Percentiles rank a stretch among this genome's conserved stretches.
Evolutionary conservation across 345 rosid species (phyloP).

Genomic region (Linum lewisii): DNA sequence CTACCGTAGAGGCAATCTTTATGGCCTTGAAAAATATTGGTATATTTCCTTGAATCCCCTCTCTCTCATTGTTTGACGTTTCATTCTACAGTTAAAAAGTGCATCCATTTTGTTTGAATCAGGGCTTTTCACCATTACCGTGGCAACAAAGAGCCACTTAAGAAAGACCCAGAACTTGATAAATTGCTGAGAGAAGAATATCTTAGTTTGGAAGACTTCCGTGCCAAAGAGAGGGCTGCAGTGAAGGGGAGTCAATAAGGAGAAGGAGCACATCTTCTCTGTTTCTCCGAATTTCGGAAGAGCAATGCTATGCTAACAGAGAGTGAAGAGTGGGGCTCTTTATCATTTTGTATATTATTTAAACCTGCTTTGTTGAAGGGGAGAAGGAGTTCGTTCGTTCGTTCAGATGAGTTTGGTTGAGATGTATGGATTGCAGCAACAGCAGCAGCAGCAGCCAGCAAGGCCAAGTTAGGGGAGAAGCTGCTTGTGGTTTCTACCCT

Average conservation of each 20-base stretch:
- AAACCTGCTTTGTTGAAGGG: background rate
- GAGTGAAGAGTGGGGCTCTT: background rate
- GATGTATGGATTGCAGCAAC: too few relatives aligned
- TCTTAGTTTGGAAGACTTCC: constrained; percentile 62
- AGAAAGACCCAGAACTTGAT: constrained; percentile 71
- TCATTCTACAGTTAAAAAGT: too few relatives aligned
- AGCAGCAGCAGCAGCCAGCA: too few relatives aligned
- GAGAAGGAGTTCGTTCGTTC: too few relatives aligned
- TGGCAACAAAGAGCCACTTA: constrained; percentile 40
- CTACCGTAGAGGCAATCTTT: constrained; percentile 64
- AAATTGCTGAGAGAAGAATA: constrained; percentile 63
- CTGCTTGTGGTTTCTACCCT: background rate
- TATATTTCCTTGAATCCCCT: constrained; percentile 16
- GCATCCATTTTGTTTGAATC: constrained; percentile 6
- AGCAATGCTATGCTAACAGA: background rate
- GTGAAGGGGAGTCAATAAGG: background rate
- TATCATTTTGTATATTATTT: too few relatives aligned
- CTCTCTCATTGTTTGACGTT: background rate
- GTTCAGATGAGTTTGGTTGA: too few relatives aligned
- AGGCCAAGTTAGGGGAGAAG: background rate
- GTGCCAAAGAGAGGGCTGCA: constrained; percentile 33
- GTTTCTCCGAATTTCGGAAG: background rate
- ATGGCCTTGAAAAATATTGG: constrained; percentile 98
- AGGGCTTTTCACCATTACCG: constrained; percentile 98
- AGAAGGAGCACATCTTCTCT: background rate